phyloP scores from a whole-genome alignment of 768 basidiomycete species.

The Rhodosporidiobolus odoratus region DNA sequence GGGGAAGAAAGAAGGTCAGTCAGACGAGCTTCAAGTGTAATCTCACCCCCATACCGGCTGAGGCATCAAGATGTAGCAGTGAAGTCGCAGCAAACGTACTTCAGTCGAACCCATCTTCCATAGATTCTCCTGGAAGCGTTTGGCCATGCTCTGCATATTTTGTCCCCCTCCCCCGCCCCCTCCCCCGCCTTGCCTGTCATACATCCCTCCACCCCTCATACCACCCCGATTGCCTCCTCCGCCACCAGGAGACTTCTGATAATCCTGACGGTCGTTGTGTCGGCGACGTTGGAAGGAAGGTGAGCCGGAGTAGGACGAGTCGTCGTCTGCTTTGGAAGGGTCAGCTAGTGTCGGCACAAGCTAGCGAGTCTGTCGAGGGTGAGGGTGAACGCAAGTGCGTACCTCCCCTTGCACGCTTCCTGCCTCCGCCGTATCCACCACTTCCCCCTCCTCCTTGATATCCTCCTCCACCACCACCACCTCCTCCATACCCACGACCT shows the following conservation, averaged over 20 bases:
- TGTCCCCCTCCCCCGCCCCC: slow-evolving; percentile 6
- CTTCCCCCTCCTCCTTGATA: slow-evolving; percentile 14
- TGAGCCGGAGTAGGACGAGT: slow-evolving; percentile 18
- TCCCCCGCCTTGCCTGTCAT: slow-evolving; percentile 30
- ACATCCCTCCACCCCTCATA: too few relatives aligned
- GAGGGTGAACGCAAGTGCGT: neutral
- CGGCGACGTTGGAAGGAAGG: neutral
- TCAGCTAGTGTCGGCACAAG: neutral
- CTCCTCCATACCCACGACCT: slow-evolving; percentile 8
- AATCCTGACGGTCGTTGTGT: slow-evolving; percentile 23
- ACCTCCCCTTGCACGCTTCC: slow-evolving; percentile 10
- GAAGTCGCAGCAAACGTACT: too few relatives aligned
- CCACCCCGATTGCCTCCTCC: slow-evolving; percentile 28
- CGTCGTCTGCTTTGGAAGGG: slow-evolving; percentile 37
- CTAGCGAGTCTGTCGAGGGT: too few relatives aligned
- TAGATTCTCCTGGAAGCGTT: slow-evolving; percentile 44
- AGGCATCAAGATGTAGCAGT: too few relatives aligned
- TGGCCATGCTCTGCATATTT: slow-evolving; percentile 29
- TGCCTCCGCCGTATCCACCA: neutral
- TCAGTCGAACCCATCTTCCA: slow-evolving; percentile 43
- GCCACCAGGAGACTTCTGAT: slow-evolving; percentile 11
- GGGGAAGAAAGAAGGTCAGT: too few relatives aligned
- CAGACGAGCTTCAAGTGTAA: too few relatives aligned
- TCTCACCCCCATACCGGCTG: too few relatives aligned
- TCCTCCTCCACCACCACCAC: neutral